phyloP scores from a whole-genome alignment of 768 basidiomycete species.

The Pilatotrama ljubarskyi region DNA sequence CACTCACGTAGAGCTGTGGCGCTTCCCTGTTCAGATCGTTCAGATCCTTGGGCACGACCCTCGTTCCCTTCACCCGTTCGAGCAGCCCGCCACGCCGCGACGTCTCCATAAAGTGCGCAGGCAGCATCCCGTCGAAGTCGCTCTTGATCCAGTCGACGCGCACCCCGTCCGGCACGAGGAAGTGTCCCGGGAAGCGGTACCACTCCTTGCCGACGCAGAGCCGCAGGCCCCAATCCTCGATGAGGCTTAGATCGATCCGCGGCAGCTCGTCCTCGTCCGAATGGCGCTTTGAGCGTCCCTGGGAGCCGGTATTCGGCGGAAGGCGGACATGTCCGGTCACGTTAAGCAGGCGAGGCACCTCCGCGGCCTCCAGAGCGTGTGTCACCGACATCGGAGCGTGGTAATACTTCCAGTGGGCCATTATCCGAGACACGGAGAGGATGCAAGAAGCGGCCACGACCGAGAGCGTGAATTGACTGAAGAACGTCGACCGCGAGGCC shows the following conservation, averaged over 20 bases:
- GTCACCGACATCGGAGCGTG: slow-evolving; percentile 80
- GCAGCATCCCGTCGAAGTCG: slow-evolving; percentile 87
- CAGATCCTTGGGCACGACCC: slow-evolving; percentile 58
- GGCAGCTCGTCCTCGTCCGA: slow-evolving; percentile 38
- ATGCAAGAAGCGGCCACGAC: slow-evolving; percentile 65
- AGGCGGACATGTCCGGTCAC: slow-evolving; percentile 61
- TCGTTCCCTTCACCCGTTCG: slow-evolving; percentile 66
- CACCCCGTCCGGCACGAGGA: slow-evolving; percentile 81
- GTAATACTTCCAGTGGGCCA: slow-evolving; percentile 87
- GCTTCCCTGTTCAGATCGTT: slow-evolving; percentile 91
- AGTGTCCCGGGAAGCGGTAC: slow-evolving; percentile 92
- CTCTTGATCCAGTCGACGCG: slow-evolving; percentile 89
- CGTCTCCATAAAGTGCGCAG: slow-evolving; percentile 69
- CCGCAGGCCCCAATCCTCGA: slow-evolving; percentile 68
- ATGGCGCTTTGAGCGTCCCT: slow-evolving; percentile 22
- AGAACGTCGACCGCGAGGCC: slow-evolving; percentile 77
- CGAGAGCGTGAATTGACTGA: slow-evolving; percentile 72
- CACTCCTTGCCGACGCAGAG: slow-evolving; percentile 95
- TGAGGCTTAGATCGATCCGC: slow-evolving; percentile 64
- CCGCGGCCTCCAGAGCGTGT: slow-evolving; percentile 68
- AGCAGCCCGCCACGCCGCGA: slow-evolving; percentile 31
- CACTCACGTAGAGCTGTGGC: slow-evolving; percentile 70
- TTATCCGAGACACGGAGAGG: slow-evolving; percentile 76
- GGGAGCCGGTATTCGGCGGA: slow-evolving; percentile 34
- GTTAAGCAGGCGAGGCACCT: slow-evolving; percentile 83